These are phyloP conservation scores for Ogataea methanolica DNA, from an alignment of 805 yeast genomes.

Conservation along the genomic window DNA sequence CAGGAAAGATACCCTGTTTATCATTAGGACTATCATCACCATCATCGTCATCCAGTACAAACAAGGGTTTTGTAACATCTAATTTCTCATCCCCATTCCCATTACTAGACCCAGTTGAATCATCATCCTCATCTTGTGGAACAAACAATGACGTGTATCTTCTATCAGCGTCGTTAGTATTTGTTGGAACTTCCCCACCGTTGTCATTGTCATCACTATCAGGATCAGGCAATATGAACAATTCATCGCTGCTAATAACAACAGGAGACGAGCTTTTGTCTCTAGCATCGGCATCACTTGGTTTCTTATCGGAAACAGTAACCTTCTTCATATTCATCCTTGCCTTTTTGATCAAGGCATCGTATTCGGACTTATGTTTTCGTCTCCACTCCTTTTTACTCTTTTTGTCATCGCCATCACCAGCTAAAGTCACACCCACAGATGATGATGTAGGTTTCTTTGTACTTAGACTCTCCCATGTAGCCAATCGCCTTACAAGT, in stretches of 20 bases:
- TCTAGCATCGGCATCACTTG: neutral
- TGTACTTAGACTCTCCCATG: conserved; percentile 55
- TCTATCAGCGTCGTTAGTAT: no score
- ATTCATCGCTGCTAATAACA: neutral
- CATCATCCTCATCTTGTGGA: no score
- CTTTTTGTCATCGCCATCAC: conserved; percentile 12
- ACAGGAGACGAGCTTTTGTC: neutral
- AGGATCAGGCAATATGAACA: neutral
- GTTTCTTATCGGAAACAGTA: neutral
- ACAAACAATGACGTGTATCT: no score
- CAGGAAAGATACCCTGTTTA: neutral
- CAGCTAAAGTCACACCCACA: conserved; percentile 8
- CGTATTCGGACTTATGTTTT: conserved; percentile 20
- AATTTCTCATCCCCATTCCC: no score
- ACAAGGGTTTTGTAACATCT: neutral
- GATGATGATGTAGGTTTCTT: conserved; percentile 11
- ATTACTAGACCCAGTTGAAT: no score
- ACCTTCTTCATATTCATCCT: conserved; percentile 11
- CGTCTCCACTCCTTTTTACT: conserved; percentile 21
- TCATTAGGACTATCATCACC: neutral
- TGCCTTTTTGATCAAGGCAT: conserved; percentile 24
- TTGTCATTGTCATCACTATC: no score
- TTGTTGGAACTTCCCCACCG: no score
- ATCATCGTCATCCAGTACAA: neutral
- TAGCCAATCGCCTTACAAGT: conserved; percentile 49